Base-by-base conservation (phyloP, 331 rosid species). In the Phaseolus coccineus region DNA sequence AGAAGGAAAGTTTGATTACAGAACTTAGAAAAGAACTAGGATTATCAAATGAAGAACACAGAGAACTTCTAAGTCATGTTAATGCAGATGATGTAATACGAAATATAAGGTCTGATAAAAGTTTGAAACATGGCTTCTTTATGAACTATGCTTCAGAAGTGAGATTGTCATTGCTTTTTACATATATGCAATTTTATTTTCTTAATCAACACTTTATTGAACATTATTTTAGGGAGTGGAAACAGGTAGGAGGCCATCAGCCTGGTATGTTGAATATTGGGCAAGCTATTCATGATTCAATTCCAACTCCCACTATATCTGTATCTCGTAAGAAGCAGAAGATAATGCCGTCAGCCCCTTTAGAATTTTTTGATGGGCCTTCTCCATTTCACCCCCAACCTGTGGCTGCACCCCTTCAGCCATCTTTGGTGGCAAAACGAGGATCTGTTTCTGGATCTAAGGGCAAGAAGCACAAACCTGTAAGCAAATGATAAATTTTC, bases 21-120 rank as follows among this genome's bases (percentile, higher is more conserved):
- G 96, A 92, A 84, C 97, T 94, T 61, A 85, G 98, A 72, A 94
- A 94, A 74, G 98, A 94, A 80, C 87, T 94, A 78, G 83, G 97
- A 84, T 79, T 94, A 80, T 90, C 98, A n/a, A 90, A 94, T 80
- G 98, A 94, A 87, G 98, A 94, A 85, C 98, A 91, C 76, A 88
- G 93, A 82, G 96, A 91, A 79, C 97, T 94, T 89, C 84, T 91
- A 48, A 93, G 91, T 63, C 94, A 88, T 76, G 97, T 94, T 76
- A 91, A 94, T 85, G 92, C 96, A 65, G 98, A 94, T 68, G 98
- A 91, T 81, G 86, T 89, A 74, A 89, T 94, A 62, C 83, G 84
- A 57, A 88, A 89, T 81, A 90, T 94, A 89, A 91, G 98, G 97
- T 94, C 70, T 81, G 83, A 61, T 77, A 75, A 53, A 82, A 74